These are phyloP conservation scores for Fraxinus nigra DNA, from an alignment of 305 asterid species.

Conservation along the genomic window DNA sequence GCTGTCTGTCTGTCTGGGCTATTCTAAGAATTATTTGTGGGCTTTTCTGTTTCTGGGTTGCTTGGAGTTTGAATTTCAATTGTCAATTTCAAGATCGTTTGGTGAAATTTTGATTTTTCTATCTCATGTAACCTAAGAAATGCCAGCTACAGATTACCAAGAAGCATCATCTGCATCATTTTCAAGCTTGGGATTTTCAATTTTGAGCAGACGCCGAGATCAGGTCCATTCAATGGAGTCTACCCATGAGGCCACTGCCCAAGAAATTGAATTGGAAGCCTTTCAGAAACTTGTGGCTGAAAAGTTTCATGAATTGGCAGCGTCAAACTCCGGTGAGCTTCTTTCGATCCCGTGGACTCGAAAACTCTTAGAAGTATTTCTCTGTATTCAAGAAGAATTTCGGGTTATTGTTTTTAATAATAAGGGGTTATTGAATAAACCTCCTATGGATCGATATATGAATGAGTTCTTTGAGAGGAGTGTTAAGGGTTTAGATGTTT, in stretches of 20 bases:
- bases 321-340: constrained; percentile 32
- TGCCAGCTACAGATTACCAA: constrained; percentile 52
- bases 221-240: constrained; percentile 51
- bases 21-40: not conserved
- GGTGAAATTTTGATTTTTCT: not conserved
- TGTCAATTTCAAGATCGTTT: constrained; percentile 2
- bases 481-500: constrained; percentile 50
- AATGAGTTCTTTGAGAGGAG: constrained; percentile 48
- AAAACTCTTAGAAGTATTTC: constrained; percentile 39
- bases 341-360: constrained; percentile 45
- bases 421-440: constrained; percentile 22
- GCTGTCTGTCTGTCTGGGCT: constrained; percentile 11
- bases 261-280: constrained; percentile 36
- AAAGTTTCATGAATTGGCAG: constrained; percentile 27
- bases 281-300: constrained; percentile 45
- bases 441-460: constrained; percentile 41
- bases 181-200: constrained; percentile 38
- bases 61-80: not conserved
- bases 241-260: constrained; percentile 28
- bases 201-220: constrained; percentile 43
- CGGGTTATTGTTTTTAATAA: constrained; percentile 32
- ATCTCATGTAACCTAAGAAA: constrained; percentile 36
- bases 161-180: constrained; percentile 36
- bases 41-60: not conserved
- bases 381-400: constrained; percentile 43